These are phyloP conservation scores for Gastrolobium villosum DNA, from an alignment of 306 rosid species.

Conservation along the genomic window DNA sequence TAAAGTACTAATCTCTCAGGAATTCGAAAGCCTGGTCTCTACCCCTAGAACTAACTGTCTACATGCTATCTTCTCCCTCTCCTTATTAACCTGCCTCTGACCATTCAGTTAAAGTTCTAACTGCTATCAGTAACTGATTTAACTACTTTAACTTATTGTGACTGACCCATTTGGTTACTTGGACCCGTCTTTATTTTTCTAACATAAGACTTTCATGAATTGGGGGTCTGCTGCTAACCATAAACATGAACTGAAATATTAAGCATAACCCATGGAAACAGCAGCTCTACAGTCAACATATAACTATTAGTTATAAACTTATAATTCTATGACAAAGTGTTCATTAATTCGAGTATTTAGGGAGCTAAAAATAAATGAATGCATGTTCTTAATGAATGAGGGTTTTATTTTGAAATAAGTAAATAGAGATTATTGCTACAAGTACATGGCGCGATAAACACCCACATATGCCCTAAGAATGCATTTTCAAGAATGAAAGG, in stretches of 20 bases:
- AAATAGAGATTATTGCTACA: constrained; percentile 1
- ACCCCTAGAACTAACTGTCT: too few relatives aligned
- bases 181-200: too few relatives aligned
- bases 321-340: constrained; percentile 34
- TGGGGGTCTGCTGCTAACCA: neutral
- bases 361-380: constrained; percentile 10
- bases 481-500: constrained; percentile 35
- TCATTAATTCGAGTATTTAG: constrained; percentile 30
- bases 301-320: neutral
- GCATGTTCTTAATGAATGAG: neutral
- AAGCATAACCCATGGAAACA: neutral
- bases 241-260: neutral
- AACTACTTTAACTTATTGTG: too few relatives aligned
- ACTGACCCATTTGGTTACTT: too few relatives aligned
- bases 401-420: constrained; percentile 12
- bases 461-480: neutral
- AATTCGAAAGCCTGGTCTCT: too few relatives aligned
- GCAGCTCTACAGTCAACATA: neutral
- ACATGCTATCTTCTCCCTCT: too few relatives aligned
- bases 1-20: too few relatives aligned
- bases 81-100: too few relatives aligned
- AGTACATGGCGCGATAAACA: constrained; percentile 4
- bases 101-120: too few relatives aligned
- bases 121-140: too few relatives aligned
- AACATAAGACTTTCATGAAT: too few relatives aligned